Evolutionary conservation across 1,284 basidiomycete species (phyloP).

Genomic region (Schizophyllum commune): DNA sequence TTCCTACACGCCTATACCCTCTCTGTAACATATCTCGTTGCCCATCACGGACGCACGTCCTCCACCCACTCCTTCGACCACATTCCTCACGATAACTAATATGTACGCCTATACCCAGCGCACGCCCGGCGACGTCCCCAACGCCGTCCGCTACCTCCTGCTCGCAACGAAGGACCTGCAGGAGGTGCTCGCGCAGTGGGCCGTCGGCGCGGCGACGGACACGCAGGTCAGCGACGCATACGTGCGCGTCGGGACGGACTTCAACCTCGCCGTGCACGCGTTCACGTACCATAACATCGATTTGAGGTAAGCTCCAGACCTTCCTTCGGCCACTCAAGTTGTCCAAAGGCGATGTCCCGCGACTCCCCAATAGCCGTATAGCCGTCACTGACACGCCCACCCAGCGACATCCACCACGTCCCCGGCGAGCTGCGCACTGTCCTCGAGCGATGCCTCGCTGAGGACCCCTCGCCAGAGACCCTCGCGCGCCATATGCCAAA

Average conservation of each 20-base stretch:
- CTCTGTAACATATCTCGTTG: neutral
- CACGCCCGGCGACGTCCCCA: constrained; percentile 40
- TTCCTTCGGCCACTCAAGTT: neutral
- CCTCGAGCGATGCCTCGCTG: constrained; percentile 82
- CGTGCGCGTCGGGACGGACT: constrained; percentile 88
- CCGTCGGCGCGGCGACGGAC: constrained; percentile 58
- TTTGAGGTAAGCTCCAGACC: constrained; percentile 49
- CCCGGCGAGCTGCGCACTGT: constrained; percentile 76
- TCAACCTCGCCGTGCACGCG: constrained; percentile 78
- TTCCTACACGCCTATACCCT: neutral
- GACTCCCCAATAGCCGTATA: neutral
- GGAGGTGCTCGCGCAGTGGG: constrained; percentile 75
- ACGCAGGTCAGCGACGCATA: constrained; percentile 87
- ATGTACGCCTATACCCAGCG: constrained; percentile 8
- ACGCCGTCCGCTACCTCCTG: constrained; percentile 77
- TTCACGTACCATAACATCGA: constrained; percentile 77
- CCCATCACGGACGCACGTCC: neutral
- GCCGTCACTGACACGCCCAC: constrained; percentile 1
- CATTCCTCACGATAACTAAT: too few relatives aligned
- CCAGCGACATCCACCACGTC: constrained; percentile 77
- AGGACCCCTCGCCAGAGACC: constrained; percentile 68
- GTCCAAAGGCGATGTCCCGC: neutral
- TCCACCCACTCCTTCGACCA: neutral
- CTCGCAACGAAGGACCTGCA: constrained; percentile 85
- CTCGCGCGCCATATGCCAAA: constrained; percentile 75